These are phyloP conservation scores for Fusarium miscanthi DNA, from an alignment of 2,329 filamentous ascomycete species.

Conservation along the genomic window DNA sequence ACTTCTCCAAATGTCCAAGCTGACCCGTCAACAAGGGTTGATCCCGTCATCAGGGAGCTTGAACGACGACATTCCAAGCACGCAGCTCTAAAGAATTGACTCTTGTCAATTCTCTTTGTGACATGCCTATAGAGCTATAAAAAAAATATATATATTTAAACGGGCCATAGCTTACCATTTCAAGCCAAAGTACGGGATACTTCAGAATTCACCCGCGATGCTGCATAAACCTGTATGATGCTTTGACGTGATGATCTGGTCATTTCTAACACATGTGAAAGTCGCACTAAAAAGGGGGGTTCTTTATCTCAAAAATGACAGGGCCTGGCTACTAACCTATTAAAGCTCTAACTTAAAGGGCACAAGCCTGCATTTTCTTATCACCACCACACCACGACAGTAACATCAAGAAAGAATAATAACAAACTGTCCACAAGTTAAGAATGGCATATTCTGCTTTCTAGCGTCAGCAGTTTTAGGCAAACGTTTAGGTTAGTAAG, in stretches of 20 bases:
- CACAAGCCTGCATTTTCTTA: slow-evolving; percentile 32
- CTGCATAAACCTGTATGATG: slow-evolving; percentile 40
- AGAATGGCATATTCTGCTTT: neutral
- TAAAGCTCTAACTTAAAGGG: slow-evolving; percentile 15
- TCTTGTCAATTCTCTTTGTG: neutral
- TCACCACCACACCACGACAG: slow-evolving; percentile 12
- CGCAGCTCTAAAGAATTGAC: neutral
- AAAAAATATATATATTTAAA: too few species aligned
- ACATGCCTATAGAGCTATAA: neutral
- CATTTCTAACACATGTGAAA: slow-evolving; percentile 47
- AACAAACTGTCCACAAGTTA: neutral
- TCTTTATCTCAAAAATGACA: slow-evolving; percentile 26
- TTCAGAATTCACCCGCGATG: slow-evolving; percentile 3
- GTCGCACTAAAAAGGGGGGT: slow-evolving; percentile 44
- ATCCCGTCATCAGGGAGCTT: slow-evolving; percentile 34
- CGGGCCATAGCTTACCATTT: slow-evolving; percentile 26
- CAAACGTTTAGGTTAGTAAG: neutral
- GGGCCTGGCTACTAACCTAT: neutral
- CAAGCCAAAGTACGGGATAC: neutral
- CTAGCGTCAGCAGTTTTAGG: neutral
- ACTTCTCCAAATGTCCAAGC: slow-evolving; percentile 22
- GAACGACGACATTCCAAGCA: slow-evolving; percentile 35
- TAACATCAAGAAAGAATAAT: slow-evolving; percentile 7
- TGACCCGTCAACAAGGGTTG: slow-evolving; percentile 26
- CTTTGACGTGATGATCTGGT: slow-evolving; percentile 46